Base-by-base conservation (phyloP, 352 stramenopile genomes). In the Halophytophthora polymorphica region DNA sequence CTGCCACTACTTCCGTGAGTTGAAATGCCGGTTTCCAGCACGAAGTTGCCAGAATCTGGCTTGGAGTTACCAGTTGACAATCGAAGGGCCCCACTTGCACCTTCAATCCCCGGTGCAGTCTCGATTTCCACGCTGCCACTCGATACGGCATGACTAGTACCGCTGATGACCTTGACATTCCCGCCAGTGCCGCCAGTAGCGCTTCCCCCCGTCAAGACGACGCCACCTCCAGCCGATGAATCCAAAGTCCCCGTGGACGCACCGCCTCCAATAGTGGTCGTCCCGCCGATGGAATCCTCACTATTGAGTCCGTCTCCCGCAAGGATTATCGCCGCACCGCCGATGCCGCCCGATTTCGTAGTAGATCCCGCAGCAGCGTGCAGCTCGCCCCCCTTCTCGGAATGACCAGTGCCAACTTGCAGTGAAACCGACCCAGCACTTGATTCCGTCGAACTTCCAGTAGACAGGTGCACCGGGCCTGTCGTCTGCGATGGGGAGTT, bases 1-100 rank as follows among this genome's bases (percentile, higher is more conserved):
- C 44, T 48, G 18, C 83, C 83, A 45, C 71, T 83, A 45, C 60
- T 60, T n/a, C 69, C 74, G 21, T 56, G 11, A 14, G 56, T 42
- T 4, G 81, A 77, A 21, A 45, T 64, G 23, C 85, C 83, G 8
- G 69, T 85, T 12, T 35, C 58, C 6, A 95, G 28, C 12, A 59
- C 23, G n/a, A 92, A 59, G n/a, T 18, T 43, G 6, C 85, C 85
- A 0, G 69, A 62, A 4, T 74, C 64, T 3, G 46, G 21, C 3
- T 21, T 48, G 11, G 64, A 61, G 21, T 61, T 50, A 28, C 77
- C 73, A 36, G 67, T 73, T 34, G 49, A 68, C 14, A 86, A 39
- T 36, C n/a, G 44, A 45, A 83, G 40, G 22, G 19, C n/a, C 1
- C 72, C 72, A 43, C 66, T 78, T 31, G 38, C 44, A 11, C 40